A percentile compares a stretch with the other conserved stretches of the same genome.
These are phyloP conservation scores for Tricholomella constricta DNA, from an alignment of 768 basidiomycete genomes.

Conservation along the genomic window DNA sequence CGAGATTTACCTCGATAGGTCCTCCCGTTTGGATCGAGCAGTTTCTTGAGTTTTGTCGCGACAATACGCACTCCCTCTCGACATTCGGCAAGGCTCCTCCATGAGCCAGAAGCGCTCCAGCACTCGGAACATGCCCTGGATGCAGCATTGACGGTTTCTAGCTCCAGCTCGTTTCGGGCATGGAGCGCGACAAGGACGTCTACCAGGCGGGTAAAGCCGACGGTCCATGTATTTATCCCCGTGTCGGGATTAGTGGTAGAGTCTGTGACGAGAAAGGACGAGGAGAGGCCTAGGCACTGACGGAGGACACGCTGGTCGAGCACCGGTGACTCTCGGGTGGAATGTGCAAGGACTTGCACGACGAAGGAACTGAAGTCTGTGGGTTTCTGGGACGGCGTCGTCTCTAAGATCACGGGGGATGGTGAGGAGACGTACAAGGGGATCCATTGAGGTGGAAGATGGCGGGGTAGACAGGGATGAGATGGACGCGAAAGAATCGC, in stretches of 20 bases:
- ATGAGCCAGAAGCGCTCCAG: constrained; percentile 72
- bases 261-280: constrained; percentile 81
- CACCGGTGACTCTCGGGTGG: constrained; percentile 41
- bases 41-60: constrained; percentile 59
- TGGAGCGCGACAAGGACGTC: constrained; percentile 78
- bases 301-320: constrained; percentile 67
- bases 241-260: constrained; percentile 58
- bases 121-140: constrained; percentile 77
- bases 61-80: constrained; percentile 62
- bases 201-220: constrained; percentile 67
- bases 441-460: background rate
- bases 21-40: constrained; percentile 58
- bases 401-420: background rate
- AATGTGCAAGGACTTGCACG: constrained; percentile 52
- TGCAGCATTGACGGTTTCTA: constrained; percentile 75
- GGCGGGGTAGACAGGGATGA: background rate
- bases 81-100: constrained; percentile 67
- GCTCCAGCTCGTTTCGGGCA: constrained; percentile 62
- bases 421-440: constrained; percentile 11
- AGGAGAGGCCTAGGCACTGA: constrained; percentile 66
- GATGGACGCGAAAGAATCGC: constrained; percentile 14
- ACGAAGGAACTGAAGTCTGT: constrained; percentile 69
- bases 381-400: constrained; percentile 25
- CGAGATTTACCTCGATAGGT: constrained; percentile 41
- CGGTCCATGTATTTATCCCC: constrained; percentile 64